These are phyloP conservation scores for Cyclotella atomus DNA, from an alignment of 108 stramenopile species.

Conservation along the genomic window DNA sequence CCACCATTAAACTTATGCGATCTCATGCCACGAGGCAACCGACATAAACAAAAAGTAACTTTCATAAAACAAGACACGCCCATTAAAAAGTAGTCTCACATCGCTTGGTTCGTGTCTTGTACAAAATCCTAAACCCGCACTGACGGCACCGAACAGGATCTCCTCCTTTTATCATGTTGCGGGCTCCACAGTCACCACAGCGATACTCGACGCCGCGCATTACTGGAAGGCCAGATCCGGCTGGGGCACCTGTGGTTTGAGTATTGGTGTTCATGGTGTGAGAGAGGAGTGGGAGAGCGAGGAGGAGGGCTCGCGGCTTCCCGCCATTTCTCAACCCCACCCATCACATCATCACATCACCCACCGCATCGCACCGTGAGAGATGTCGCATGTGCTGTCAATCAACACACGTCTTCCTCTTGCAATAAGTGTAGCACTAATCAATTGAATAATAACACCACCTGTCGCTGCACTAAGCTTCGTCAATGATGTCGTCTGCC, in stretches of 20 bases:
- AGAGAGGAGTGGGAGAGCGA: too few relatives aligned
- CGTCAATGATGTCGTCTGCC: too few relatives aligned
- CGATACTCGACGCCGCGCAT: constrained; percentile 84
- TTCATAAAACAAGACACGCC: too few relatives aligned
- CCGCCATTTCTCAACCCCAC: too few relatives aligned
- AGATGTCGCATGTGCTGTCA: too few relatives aligned
- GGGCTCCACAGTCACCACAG: constrained; percentile 90
- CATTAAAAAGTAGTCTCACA: constrained; percentile 57
- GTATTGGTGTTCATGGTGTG: constrained; percentile 21
- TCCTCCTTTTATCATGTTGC: constrained; percentile 80
- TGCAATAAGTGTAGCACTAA: too few relatives aligned
- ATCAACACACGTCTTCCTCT: too few relatives aligned
- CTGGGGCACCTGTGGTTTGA: background rate
- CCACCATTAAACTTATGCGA: background rate
- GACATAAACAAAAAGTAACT: background rate
- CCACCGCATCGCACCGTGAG: too few relatives aligned
- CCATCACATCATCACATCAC: too few relatives aligned
- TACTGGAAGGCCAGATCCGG: constrained; percentile 42
- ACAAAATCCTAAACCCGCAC: constrained; percentile 98
- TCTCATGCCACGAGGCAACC: background rate
- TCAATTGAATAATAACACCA: too few relatives aligned
- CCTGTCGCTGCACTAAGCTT: too few relatives aligned
- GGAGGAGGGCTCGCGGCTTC: too few relatives aligned
- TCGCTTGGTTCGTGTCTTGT: constrained; percentile 97
- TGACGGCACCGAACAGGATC: constrained; percentile 96